These are phyloP conservation scores for Dacryopinax primogenitus DNA, from an alignment of 768 basidiomycete genomes.

Conservation along the genomic window DNA sequence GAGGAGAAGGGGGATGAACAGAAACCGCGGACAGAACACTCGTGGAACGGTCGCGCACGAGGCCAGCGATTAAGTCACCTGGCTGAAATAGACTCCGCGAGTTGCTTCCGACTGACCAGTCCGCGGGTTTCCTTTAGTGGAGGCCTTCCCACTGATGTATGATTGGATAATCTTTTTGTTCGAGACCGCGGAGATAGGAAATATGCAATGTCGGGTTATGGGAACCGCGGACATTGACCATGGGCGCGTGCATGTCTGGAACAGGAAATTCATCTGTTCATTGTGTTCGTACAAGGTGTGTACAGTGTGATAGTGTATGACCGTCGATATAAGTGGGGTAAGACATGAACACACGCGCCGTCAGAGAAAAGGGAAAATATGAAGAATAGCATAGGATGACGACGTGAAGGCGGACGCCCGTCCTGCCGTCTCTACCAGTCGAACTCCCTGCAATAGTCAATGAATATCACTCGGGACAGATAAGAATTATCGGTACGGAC, in stretches of 20 bases:
- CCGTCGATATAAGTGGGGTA: background rate
- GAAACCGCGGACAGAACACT: background rate
- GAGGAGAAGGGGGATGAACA: slow-evolving; percentile 7
- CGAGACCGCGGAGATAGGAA: background rate
- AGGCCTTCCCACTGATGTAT: background rate
- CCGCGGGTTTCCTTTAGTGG: background rate
- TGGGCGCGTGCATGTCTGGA: background rate
- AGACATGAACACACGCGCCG: background rate
- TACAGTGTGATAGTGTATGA: background rate
- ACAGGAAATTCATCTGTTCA: background rate
- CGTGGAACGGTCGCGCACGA: background rate
- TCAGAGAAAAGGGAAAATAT: background rate
- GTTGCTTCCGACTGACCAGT: slow-evolving; percentile 1
- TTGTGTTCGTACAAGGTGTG: background rate
- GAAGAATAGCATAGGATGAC: slow-evolving; percentile 14
- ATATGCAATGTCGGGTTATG: background rate
- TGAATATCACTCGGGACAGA: background rate
- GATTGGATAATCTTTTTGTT: too few relatives aligned
- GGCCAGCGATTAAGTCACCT: background rate
- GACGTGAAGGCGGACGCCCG: too few relatives aligned
- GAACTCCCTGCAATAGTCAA: slow-evolving; percentile 17
- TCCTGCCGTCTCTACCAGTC: too few relatives aligned
- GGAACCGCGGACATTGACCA: background rate
- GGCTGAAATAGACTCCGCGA: background rate
- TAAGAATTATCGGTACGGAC: slow-evolving; percentile 36